Conservation (phyloP, 1,284 basidiomycete genomes). For the Leucoagaricus sp. region DNA sequence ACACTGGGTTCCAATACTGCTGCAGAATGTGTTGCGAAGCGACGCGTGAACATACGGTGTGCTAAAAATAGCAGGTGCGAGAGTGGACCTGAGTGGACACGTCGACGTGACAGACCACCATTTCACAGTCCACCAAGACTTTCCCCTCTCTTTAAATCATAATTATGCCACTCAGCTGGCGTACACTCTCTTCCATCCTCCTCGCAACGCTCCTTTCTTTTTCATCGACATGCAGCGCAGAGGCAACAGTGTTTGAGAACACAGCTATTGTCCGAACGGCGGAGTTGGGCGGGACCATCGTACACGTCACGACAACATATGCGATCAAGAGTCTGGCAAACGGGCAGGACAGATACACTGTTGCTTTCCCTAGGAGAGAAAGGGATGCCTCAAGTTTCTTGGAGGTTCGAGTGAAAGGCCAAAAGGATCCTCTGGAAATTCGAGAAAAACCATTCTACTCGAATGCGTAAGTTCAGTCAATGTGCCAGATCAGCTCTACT, state of each 20-base stretch:
- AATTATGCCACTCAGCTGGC: slow-evolving; percentile 47
- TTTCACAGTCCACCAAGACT: slow-evolving; percentile 19
- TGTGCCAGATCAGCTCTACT: neutral
- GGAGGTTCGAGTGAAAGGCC: slow-evolving; percentile 77
- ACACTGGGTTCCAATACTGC: too few relatives aligned
- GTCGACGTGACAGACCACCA: slow-evolving; percentile 21
- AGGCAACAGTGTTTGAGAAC: slow-evolving; percentile 69
- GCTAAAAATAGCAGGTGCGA: slow-evolving; percentile 33
- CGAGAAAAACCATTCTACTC: slow-evolving; percentile 50
- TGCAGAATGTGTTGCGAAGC: neutral
- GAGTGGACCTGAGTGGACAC: slow-evolving; percentile 31
- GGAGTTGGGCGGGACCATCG: slow-evolving; percentile 85
- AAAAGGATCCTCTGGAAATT: slow-evolving; percentile 56
- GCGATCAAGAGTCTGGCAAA: slow-evolving; percentile 74
- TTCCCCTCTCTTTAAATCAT: slow-evolving; percentile 19
- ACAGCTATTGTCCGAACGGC: slow-evolving; percentile 83
- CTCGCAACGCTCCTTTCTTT: slow-evolving; percentile 29
- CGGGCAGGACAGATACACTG: slow-evolving; percentile 63
- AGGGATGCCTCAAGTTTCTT: slow-evolving; percentile 74
- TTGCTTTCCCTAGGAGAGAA: slow-evolving; percentile 70
- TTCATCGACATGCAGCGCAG: slow-evolving; percentile 27
- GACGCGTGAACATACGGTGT: slow-evolving; percentile 4
- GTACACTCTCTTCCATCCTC: slow-evolving; percentile 38
- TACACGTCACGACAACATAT: slow-evolving; percentile 86
- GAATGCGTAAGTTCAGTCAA: slow-evolving; percentile 40